These are phyloP conservation scores for Cajanus cajan DNA, from an alignment of 306 rosid species.

Conservation along the genomic window DNA sequence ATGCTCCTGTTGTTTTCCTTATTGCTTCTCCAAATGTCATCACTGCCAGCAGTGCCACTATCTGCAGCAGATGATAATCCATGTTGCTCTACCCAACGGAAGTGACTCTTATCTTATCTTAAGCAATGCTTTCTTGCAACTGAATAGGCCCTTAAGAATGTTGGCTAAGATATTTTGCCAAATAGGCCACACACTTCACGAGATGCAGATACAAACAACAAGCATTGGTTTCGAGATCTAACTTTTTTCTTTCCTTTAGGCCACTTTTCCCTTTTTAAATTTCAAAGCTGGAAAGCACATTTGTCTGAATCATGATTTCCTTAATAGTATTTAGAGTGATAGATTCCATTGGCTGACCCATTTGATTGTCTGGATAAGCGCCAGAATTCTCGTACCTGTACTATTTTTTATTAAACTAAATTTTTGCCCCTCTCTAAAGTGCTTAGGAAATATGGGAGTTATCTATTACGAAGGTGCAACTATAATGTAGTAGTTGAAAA, in stretches of 20 bases:
- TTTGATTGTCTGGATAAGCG: conserved; percentile 12
- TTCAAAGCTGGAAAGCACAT: conserved; percentile 46
- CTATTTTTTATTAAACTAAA: conserved; percentile 18
- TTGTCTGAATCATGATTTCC: conserved; percentile 41
- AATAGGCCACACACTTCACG: conserved; percentile 19
- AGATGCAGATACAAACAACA: conserved; percentile 22
- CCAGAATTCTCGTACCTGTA: conserved; percentile 12
- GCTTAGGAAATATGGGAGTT: background rate
- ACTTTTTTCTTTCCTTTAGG: conserved; percentile 31
- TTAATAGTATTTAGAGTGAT: conserved; percentile 25
- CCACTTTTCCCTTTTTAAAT: conserved; percentile 31
- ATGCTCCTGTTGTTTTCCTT: conserved; percentile 27
- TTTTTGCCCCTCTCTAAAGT: background rate
- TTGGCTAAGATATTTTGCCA: conserved; percentile 5
- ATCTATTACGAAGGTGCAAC: background rate
- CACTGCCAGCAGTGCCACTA: conserved; percentile 35
- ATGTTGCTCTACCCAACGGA: conserved; percentile 25
- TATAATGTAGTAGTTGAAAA: conserved; percentile 19
- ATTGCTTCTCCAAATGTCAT: conserved; percentile 28
- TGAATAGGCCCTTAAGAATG: conserved; percentile 24
- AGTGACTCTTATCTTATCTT: background rate
- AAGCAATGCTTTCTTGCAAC: conserved; percentile 10
- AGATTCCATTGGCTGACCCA: conserved; percentile 23
- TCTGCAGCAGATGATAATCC: conserved; percentile 26
- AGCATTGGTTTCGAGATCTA: conserved; percentile 19